These are phyloP conservation scores for Ustilago esculenta DNA, from an alignment of 1,284 basidiomycete genomes.

Conservation along the genomic window DNA sequence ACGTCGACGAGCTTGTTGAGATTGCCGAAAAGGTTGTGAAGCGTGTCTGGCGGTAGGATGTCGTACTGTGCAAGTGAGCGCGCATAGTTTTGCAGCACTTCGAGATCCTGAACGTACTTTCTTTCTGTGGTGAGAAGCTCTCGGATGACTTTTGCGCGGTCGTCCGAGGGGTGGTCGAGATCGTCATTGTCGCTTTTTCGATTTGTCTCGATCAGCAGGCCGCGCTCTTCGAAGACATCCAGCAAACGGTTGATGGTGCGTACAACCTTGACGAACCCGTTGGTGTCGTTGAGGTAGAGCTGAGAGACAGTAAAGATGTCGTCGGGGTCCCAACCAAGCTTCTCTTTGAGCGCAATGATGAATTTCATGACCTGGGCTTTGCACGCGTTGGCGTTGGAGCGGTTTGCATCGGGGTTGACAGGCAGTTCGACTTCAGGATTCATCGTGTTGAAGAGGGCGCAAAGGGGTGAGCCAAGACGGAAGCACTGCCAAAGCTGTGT, in stretches of 20 bases:
- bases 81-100: slow-evolving; percentile 77
- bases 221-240: slow-evolving; percentile 78
- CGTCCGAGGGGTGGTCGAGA: slow-evolving; percentile 68
- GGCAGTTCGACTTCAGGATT: slow-evolving; percentile 73
- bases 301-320: slow-evolving; percentile 75
- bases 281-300: slow-evolving; percentile 85
- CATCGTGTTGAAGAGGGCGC: slow-evolving; percentile 92
- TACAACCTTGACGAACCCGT: slow-evolving; percentile 91
- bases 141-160: slow-evolving; percentile 80
- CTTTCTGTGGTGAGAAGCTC: slow-evolving; percentile 94
- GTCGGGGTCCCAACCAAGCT: slow-evolving; percentile 69
- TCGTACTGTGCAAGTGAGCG: slow-evolving; percentile 77
- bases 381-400: slow-evolving; percentile 79
- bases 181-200: slow-evolving; percentile 66
- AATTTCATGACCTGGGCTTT: slow-evolving; percentile 72
- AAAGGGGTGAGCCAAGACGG: slow-evolving; percentile 89
- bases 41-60: slow-evolving; percentile 89
- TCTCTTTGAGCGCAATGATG: slow-evolving; percentile 71
- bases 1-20: slow-evolving; percentile 95
- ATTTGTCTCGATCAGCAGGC: slow-evolving; percentile 74
- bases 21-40: slow-evolving; percentile 94
- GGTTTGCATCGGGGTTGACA: slow-evolving; percentile 70
- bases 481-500: slow-evolving; percentile 93
- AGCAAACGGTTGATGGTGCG: slow-evolving; percentile 90
- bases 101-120: slow-evolving; percentile 97